Percentiles rank a stretch among this genome's conserved stretches.
Evolutionary conservation across 768 basidiomycete genomes (phyloP).

Genomic region (Rhizopogon vulgaris): DNA sequence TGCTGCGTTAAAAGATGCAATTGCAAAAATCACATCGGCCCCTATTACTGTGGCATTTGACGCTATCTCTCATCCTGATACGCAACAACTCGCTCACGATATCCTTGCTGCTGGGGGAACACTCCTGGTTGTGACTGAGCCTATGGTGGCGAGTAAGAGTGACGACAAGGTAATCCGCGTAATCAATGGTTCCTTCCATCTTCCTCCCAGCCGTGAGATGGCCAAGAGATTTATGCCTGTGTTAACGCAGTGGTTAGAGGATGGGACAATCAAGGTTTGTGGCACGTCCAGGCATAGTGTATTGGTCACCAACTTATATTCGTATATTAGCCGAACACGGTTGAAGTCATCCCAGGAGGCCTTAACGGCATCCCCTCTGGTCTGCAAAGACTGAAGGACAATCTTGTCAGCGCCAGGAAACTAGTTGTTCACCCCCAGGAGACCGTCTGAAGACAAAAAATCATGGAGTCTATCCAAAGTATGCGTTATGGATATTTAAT

Average conservation of each 20-base stretch:
- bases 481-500: not conserved
- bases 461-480: constrained; percentile 14
- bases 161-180: not conserved
- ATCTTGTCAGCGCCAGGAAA: constrained; percentile 36
- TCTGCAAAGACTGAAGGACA: constrained; percentile 26
- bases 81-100: constrained; percentile 28
- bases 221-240: constrained; percentile 7
- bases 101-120: constrained; percentile 25
- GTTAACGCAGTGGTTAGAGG: constrained; percentile 8
- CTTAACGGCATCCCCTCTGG: constrained; percentile 28
- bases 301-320: not conserved
- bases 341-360: constrained; percentile 35
- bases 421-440: constrained; percentile 29
- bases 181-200: constrained; percentile 1
- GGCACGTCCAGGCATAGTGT: not conserved
- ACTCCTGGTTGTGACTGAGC: constrained; percentile 8
- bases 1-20: constrained; percentile 6
- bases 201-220: not conserved
- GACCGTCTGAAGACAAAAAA: constrained; percentile 23
- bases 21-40: constrained; percentile 8
- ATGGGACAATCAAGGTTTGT: constrained; percentile 15
- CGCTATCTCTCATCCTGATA: constrained; percentile 21
- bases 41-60: constrained; percentile 18
- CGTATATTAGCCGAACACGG: constrained; percentile 25
- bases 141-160: not conserved